A percentile compares a stretch with the other conserved stretches of the same genome.
Conservation (phyloP, 352 stramenopile genomes). For the Globisporangium abappressorium region DNA sequence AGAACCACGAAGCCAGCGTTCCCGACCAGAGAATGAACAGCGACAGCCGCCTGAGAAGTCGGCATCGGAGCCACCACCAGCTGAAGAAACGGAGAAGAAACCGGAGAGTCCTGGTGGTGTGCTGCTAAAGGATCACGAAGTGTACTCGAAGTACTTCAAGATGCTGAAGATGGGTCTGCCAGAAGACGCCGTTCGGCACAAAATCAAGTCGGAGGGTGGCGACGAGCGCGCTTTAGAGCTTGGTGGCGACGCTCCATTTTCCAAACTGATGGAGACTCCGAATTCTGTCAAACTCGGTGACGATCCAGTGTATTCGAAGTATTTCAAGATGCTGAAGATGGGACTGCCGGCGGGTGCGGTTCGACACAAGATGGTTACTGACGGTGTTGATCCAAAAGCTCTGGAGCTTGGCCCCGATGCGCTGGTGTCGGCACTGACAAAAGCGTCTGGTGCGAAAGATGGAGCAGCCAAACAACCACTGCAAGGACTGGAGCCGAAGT, state of each 20-base stretch:
- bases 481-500: constrained; percentile 22
- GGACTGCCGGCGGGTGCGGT: constrained; percentile 84
- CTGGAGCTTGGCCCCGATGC: constrained; percentile 68
- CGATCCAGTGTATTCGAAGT: constrained; percentile 76
- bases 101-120: constrained; percentile 4
- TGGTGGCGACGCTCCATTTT: constrained; percentile 45
- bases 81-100: background rate
- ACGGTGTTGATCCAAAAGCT: constrained; percentile 44
- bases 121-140: constrained; percentile 45
- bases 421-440: constrained; percentile 36
- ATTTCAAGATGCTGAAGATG: constrained; percentile 94
- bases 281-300: constrained; percentile 35
- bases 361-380: constrained; percentile 73
- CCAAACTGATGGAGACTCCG: constrained; percentile 23
- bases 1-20: constrained; percentile 15
- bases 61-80: constrained; percentile 5
- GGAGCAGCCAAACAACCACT: constrained; percentile 10
- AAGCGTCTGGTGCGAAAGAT: background rate
- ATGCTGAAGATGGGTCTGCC: constrained; percentile 91
- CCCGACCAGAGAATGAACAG: background rate
- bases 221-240: constrained; percentile 58
- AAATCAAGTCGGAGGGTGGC: constrained; percentile 65
- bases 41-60: background rate
- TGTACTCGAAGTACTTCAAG: constrained; percentile 88
- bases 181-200: constrained; percentile 79